These are phyloP conservation scores for Fusarium staphyleae DNA, from an alignment of 2,329 filamentous ascomycete genomes.

Conservation along the genomic window DNA sequence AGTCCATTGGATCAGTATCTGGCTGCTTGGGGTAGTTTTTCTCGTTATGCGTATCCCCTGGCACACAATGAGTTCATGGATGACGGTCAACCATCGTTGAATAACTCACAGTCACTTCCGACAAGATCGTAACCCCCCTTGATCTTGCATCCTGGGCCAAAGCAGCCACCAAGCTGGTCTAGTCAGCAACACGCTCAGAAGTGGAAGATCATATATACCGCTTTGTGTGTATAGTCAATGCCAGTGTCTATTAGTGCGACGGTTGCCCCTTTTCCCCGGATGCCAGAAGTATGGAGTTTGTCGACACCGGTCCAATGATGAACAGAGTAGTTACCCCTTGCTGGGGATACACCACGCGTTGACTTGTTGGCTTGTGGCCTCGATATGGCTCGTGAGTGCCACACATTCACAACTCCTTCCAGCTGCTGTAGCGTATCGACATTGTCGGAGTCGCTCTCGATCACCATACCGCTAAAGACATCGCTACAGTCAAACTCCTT, in stretches of 20 bases:
- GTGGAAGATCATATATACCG: constrained; percentile 34
- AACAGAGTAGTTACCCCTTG: constrained; percentile 44
- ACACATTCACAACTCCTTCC: constrained; percentile 48
- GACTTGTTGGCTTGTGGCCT: constrained; percentile 29
- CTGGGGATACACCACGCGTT: constrained; percentile 16
- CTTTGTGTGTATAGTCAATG: constrained; percentile 50
- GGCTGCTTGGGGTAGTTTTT: constrained; percentile 43
- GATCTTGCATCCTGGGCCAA: constrained; percentile 50
- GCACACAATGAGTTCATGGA: constrained; percentile 12
- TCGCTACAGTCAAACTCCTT: constrained; percentile 46
- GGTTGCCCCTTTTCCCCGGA: constrained; percentile 48
- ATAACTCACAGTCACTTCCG: constrained; percentile 43
- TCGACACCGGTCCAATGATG: constrained; percentile 51
- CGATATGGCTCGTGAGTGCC: constrained; percentile 44
- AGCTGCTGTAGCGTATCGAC: constrained; percentile 44
- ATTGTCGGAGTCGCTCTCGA: constrained; percentile 46
- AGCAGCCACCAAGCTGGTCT: constrained; percentile 48
- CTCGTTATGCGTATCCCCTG: constrained; percentile 44
- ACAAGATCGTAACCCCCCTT: constrained; percentile 50
- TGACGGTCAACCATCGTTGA: not conserved
- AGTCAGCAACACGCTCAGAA: too few species aligned
- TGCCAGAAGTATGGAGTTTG: constrained; percentile 47
- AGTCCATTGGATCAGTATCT: constrained; percentile 48
- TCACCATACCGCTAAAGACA: constrained; percentile 46
- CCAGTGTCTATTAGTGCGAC: constrained; percentile 52